Base-by-base conservation (phyloP, 805 yeast species). In the Nakazawaea siamensis region DNA sequence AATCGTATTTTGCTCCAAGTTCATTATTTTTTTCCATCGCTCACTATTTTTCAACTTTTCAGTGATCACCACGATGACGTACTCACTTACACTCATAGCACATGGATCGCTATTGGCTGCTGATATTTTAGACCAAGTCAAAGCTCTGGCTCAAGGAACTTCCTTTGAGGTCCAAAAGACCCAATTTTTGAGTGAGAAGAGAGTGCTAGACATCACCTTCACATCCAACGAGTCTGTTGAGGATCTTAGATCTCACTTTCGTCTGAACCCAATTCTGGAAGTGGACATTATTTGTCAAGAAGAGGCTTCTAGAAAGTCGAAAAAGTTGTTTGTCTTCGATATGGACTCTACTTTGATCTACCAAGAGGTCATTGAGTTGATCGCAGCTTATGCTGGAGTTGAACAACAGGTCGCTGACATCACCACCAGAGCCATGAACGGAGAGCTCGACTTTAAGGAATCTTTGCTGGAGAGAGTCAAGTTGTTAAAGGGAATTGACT, bases 341-440 rank as follows among this genome's bases (percentile, higher is more conserved):
- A 92, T 92, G 98, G 99, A 92, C 62, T 87, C 97, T 0, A 92
- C 99, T 0, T 63, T 92, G 51, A 92, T 92, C 44, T 79, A 82
- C 54, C 97, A 92, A 58, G 99, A 92, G 59, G 97, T 92, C 26
- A 92, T 92, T 46, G 99, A 92, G 52, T 58, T 92, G 51, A 90
- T 92, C 45, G 98, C 98, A 2, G 86, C 86, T 0, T 80, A 84
- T 48, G 97, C 96, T n/a, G 69, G 73, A 45, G 94, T 92, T 23
- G 96, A 92, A 51, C 76, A 69, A 5, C 66, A 85, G 54, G 98
- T 92, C 5, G 82, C 90, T 4, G 81, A 69, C 20, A 88, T 92
- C 47, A 92, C 99, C 2, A 85, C 81, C 26, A 68, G 85, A 18
- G 97, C 98, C 15, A 92, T 92, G 99, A 88, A 90, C 48, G 97